Conservation (phyloP, 345 rosid species). For the Angophora floribunda region DNA sequence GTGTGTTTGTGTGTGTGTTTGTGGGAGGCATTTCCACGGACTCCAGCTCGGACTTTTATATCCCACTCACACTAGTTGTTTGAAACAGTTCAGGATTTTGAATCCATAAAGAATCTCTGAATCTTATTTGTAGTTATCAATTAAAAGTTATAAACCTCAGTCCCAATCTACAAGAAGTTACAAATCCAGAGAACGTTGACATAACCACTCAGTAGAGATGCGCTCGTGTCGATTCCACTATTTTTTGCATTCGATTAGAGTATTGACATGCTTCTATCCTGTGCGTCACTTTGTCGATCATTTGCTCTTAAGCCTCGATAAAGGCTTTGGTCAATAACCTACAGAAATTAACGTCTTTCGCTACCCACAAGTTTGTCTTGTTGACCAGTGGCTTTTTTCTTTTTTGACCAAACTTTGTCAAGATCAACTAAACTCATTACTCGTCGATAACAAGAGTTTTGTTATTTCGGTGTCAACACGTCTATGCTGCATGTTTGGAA, state of each 20-base stretch:
- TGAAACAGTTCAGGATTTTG: neutral
- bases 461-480: neutral
- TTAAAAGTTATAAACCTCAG: neutral
- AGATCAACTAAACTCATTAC: neutral
- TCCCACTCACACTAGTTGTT: neutral
- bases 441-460: neutral
- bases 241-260: neutral
- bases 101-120: neutral
- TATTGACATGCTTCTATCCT: neutral
- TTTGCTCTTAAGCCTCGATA: accelerated
- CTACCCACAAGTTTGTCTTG: neutral
- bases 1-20: neutral
- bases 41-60: neutral
- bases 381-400: neutral
- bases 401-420: neutral
- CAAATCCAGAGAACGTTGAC: neutral
- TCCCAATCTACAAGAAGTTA: neutral
- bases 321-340: neutral
- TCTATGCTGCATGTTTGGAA: neutral
- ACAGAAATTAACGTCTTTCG: accelerated
- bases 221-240: neutral
- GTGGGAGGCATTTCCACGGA: neutral
- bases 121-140: neutral
- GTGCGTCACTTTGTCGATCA: neutral
- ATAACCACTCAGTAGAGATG: neutral